Percentiles rank a stretch among this genome's conserved stretches.
These are phyloP conservation scores for Tilletia setariae DNA, from an alignment of 1,284 basidiomycete genomes.

Conservation along the genomic window DNA sequence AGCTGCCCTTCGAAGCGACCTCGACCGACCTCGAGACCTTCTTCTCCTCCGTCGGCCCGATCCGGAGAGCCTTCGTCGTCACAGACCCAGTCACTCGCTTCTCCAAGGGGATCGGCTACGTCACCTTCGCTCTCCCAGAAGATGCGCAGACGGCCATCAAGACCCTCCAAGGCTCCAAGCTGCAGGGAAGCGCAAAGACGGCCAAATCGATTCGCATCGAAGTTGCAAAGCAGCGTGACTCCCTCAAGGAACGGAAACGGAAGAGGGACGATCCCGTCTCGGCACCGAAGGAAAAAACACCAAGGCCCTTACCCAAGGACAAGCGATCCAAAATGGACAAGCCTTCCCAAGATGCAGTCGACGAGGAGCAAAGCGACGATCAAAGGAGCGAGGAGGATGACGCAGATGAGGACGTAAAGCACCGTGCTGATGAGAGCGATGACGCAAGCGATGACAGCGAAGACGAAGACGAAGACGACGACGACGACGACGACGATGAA, in stretches of 20 bases:
- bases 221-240: constrained; percentile 39
- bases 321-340: constrained; percentile 21
- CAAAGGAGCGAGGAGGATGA: constrained; percentile 15
- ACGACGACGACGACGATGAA: constrained; percentile 56
- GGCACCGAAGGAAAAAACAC: background rate
- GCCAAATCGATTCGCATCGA: constrained; percentile 41
- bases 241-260: constrained; percentile 29
- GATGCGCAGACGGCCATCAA: constrained; percentile 64
- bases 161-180: constrained; percentile 43
- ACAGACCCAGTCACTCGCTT: constrained; percentile 71
- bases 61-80: constrained; percentile 90
- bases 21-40: constrained; percentile 83
- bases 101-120: constrained; percentile 97
- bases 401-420: constrained; percentile 54
- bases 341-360: background rate
- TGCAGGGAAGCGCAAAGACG: constrained; percentile 40
- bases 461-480: constrained; percentile 56
- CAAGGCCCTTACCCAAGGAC: background rate
- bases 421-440: constrained; percentile 22
- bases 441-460: constrained; percentile 27
- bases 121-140: constrained; percentile 82
- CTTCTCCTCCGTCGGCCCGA: constrained; percentile 91
- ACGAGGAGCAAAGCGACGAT: constrained; percentile 15
- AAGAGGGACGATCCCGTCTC: constrained; percentile 8
- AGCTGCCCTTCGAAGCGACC: constrained; percentile 79